A percentile compares a stretch with the other conserved stretches of the same genome.
These are phyloP conservation scores for Artemisia tridentata DNA, from an alignment of 129 eudicot genomes.

Conservation along the genomic window DNA sequence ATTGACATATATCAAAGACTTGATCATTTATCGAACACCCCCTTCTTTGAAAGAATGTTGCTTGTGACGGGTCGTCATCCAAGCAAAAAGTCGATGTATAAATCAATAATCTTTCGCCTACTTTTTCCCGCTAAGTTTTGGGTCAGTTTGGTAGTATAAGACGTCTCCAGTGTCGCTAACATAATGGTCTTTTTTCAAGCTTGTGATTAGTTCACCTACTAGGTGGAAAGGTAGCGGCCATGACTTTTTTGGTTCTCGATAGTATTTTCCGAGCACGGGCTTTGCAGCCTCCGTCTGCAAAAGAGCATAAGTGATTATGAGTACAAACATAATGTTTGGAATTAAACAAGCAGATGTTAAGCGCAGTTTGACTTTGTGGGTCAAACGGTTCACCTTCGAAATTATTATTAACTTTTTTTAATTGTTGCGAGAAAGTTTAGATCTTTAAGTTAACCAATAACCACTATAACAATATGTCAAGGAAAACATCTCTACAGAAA, in stretches of 20 bases:
- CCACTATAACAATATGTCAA: no score
- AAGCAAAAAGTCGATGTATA: conserved; percentile 8
- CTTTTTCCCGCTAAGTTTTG: conserved; percentile 28
- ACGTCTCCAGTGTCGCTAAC: conserved; percentile 58
- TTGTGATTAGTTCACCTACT: conserved; percentile 33
- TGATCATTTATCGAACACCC: background rate
- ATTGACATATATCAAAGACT: background rate
- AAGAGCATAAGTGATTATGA: conserved; percentile 3
- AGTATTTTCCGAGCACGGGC: conserved; percentile 60
- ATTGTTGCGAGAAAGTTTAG: no score
- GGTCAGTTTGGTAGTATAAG: conserved; percentile 58
- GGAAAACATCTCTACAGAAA: no score
- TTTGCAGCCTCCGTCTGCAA: conserved; percentile 64
- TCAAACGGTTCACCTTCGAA: no score
- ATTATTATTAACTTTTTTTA: no score
- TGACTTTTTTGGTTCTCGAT: conserved; percentile 60
- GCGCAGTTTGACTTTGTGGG: no score
- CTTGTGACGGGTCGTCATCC: conserved; percentile 2
- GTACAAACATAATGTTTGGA: background rate
- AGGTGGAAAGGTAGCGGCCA: conserved; percentile 54
- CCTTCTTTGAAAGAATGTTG: conserved; percentile 25
- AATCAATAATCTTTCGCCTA: background rate
- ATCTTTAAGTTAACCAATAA: no score
- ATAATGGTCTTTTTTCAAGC: conserved; percentile 56
- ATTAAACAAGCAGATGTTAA: no score